phyloP scores from a whole-genome alignment of 2,329 filamentous ascomycete species.

The Colletotrichum sidae region DNA sequence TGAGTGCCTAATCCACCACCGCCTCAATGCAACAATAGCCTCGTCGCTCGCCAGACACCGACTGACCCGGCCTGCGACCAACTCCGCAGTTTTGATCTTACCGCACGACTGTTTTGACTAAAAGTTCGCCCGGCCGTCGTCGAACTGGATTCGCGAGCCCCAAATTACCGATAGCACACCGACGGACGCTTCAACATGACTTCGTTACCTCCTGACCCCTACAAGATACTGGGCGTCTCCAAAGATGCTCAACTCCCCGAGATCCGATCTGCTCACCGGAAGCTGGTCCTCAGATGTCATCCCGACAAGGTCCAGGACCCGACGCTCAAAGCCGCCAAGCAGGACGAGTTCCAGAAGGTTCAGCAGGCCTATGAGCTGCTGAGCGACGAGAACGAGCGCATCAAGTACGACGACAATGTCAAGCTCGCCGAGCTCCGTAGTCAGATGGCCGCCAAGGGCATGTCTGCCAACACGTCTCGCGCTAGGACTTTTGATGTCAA shows the following conservation, averaged over 20 bases:
- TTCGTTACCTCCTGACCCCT: conserved; percentile 77
- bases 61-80: conserved; percentile 25
- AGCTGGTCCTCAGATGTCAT: conserved; percentile 88
- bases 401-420: conserved; percentile 82
- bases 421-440: conserved; percentile 74
- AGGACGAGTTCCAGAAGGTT: conserved; percentile 90
- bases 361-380: conserved; percentile 94
- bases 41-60: conserved; percentile 25
- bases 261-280: conserved; percentile 85
- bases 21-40: conserved; percentile 38
- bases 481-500: conserved; percentile 57
- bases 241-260: conserved; percentile 76
- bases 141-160: conserved; percentile 37
- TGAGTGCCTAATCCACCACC: conserved; percentile 30
- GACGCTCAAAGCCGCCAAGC: conserved; percentile 79
- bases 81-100: conserved; percentile 21
- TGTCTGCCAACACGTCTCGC: conserved; percentile 56
- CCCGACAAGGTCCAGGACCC: conserved; percentile 91
- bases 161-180: conserved; percentile 10
- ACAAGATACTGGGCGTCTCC: conserved; percentile 79
- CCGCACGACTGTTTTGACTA: conserved; percentile 10
- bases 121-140: conserved; percentile 13
- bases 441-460: conserved; percentile 54
- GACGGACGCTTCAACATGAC: conserved; percentile 52
- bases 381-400: conserved; percentile 78